phyloP scores from a whole-genome alignment of 345 rosid species.

The Lepidium sativum region DNA sequence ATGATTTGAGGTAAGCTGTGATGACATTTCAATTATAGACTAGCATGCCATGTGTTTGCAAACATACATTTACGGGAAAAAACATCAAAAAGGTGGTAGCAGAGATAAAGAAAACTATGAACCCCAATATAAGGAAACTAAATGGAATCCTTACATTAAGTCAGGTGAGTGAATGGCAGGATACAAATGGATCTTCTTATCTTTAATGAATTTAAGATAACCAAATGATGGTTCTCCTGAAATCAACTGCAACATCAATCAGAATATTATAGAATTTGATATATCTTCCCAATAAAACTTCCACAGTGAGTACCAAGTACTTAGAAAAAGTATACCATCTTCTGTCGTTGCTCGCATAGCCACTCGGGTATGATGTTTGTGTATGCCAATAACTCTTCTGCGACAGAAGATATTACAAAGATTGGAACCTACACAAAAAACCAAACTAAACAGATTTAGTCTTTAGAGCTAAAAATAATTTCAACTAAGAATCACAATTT shows the following conservation, averaged over 20 bases:
- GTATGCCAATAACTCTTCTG: slow-evolving; percentile 69
- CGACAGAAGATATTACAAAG: slow-evolving; percentile 62
- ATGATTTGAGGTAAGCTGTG: background rate
- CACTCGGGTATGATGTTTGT: slow-evolving; percentile 74
- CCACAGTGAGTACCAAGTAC: slow-evolving; percentile 1
- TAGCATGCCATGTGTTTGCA: background rate
- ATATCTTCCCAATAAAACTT: background rate
- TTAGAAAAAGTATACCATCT: slow-evolving; percentile 42
- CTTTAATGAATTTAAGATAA: slow-evolving; percentile 49
- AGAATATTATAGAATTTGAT: slow-evolving; percentile 6
- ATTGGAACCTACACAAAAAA: slow-evolving; percentile 58
- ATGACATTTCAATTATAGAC: background rate
- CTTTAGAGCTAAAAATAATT: background rate
- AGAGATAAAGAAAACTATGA: background rate
- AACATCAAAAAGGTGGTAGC: background rate
- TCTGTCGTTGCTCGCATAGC: slow-evolving; percentile 70
- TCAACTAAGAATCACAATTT: background rate
- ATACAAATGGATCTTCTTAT: slow-evolving; percentile 51
- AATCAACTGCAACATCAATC: slow-evolving; percentile 54
- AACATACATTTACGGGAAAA: background rate
- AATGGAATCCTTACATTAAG: slow-evolving; percentile 45
- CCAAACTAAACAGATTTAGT: background rate
- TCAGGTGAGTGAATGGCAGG: slow-evolving; percentile 69
- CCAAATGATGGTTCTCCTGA: slow-evolving; percentile 72
- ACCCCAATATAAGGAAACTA: background rate